These are phyloP conservation scores for Penicillium desertorum DNA, from an alignment of 495 filamentous ascomycete species.

Conservation along the genomic window DNA sequence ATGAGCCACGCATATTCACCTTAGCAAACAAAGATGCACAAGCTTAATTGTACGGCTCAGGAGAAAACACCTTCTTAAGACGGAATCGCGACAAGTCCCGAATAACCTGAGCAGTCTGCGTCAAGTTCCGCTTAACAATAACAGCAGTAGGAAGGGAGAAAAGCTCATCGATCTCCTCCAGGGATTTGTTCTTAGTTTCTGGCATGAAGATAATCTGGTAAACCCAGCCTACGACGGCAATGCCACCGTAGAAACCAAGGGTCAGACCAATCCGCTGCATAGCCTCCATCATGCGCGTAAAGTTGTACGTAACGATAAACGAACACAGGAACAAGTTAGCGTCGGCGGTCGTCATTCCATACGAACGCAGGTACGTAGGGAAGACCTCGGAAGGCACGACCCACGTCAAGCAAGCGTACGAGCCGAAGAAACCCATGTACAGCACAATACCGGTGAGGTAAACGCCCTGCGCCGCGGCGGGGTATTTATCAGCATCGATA, in stretches of 20 bases:
- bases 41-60: slow-evolving; percentile 20
- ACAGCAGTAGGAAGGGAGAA: slow-evolving; percentile 56
- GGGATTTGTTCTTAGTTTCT: slow-evolving; percentile 62
- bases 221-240: slow-evolving; percentile 56
- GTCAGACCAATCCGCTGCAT: slow-evolving; percentile 58
- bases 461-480: slow-evolving; percentile 44
- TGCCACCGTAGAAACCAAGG: slow-evolving; percentile 61
- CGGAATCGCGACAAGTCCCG: slow-evolving; percentile 34
- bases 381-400: slow-evolving; percentile 60
- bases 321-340: slow-evolving; percentile 58
- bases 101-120: slow-evolving; percentile 37
- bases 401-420: slow-evolving; percentile 63
- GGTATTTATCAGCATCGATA: slow-evolving; percentile 39
- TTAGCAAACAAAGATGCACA: not conserved
- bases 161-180: slow-evolving; percentile 61
- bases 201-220: slow-evolving; percentile 64
- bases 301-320: slow-evolving; percentile 66
- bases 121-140: slow-evolving; percentile 51
- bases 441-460: slow-evolving; percentile 59
- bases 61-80: slow-evolving; percentile 38
- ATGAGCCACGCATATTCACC: too few relatives aligned
- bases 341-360: slow-evolving; percentile 60
- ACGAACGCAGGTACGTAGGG: slow-evolving; percentile 58
- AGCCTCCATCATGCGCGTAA: slow-evolving; percentile 55
- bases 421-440: slow-evolving; percentile 63